Conservation (phyloP, 179 eudicot genomes). For the Silene noctiflora region DNA sequence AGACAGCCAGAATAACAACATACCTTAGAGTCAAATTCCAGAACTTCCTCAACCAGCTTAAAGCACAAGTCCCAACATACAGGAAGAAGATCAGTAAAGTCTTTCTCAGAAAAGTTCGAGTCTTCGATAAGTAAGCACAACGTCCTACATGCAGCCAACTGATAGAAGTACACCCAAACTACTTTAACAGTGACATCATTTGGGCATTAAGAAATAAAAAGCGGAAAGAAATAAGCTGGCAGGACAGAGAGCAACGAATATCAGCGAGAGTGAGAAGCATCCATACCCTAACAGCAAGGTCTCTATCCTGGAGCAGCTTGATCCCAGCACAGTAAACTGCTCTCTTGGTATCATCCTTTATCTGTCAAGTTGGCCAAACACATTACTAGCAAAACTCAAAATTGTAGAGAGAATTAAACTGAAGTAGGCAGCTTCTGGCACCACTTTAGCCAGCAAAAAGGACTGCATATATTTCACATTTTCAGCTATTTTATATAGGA, state of each 20-base stretch:
- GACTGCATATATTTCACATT: slow-evolving; percentile 7
- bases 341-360: slow-evolving; percentile 86
- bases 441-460: not conserved
- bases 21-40: slow-evolving; percentile 98
- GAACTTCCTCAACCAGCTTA: slow-evolving; percentile 78
- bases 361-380: slow-evolving; percentile 40
- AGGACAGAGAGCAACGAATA: not conserved
- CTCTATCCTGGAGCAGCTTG: slow-evolving; percentile 83
- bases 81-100: slow-evolving; percentile 84
- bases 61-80: slow-evolving; percentile 87
- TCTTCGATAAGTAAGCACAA: slow-evolving; percentile 86
- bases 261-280: not conserved
- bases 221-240: not conserved
- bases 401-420: not conserved
- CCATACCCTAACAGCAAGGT: slow-evolving; percentile 86
- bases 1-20: not conserved
- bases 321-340: slow-evolving; percentile 88
- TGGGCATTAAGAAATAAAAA: not conserved
- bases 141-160: slow-evolving; percentile 89
- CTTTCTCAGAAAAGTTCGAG: slow-evolving; percentile 80
- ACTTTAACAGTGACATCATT: slow-evolving; percentile 14
- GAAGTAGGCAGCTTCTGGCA: not conserved
- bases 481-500: not conserved
- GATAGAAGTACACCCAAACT: slow-evolving; percentile 23
- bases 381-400: not conserved